These are phyloP conservation scores for Tulasnella calospora DNA, from an alignment of 768 basidiomycete species.

Conservation along the genomic window DNA sequence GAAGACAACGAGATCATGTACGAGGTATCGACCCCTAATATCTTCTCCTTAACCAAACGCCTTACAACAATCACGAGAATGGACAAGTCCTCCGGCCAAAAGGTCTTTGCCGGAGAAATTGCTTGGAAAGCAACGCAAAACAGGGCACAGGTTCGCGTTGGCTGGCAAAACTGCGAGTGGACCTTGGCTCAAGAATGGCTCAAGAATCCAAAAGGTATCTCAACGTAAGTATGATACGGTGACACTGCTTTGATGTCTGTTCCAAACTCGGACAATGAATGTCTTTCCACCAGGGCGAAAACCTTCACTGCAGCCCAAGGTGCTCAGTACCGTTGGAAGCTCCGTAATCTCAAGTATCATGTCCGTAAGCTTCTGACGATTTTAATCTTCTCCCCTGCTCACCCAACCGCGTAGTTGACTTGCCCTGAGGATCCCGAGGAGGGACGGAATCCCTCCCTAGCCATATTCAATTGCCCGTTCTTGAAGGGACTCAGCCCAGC, in stretches of 20 bases:
- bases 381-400: not conserved
- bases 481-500: not conserved
- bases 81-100: not conserved
- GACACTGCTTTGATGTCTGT: not conserved
- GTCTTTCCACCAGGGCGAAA: not conserved
- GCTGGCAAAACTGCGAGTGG: constrained; percentile 12
- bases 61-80: constrained; percentile 3
- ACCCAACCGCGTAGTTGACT: not conserved
- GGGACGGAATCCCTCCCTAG: not conserved
- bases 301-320: not conserved
- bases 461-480: not conserved
- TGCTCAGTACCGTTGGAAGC: constrained; percentile 7
- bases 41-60: not conserved
- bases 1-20: constrained; percentile 19
- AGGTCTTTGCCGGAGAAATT: constrained; percentile 15
- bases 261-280: not conserved
- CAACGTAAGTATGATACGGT: not conserved
- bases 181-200: not conserved
- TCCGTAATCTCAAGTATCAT: not conserved
- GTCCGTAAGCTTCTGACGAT: not conserved
- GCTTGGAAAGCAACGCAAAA: constrained; percentile 1
- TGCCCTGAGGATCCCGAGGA: not conserved
- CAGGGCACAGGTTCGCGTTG: not conserved
- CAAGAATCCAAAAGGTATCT: not conserved
- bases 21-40: constrained; percentile 12